A percentile compares a stretch with the other conserved stretches of the same genome.
Conservation (phyloP, 1,284 basidiomycete genomes). For the Afroboletus lepidellus region DNA sequence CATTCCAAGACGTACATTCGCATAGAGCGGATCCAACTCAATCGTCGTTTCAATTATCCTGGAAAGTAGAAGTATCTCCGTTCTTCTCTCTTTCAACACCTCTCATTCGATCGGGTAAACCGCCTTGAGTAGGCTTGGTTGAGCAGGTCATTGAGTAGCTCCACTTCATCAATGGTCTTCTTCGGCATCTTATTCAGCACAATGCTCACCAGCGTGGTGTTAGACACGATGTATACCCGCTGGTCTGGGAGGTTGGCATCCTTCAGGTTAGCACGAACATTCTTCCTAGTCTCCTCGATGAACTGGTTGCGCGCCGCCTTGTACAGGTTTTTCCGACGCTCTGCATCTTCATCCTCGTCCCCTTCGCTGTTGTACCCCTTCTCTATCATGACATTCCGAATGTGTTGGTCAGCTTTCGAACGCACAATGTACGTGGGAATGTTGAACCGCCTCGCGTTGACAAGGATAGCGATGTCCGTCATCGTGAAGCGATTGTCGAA, state of each 20-base stretch:
- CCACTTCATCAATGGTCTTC: slow-evolving; percentile 5
- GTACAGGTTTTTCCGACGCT: neutral
- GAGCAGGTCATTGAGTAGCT: slow-evolving; percentile 1
- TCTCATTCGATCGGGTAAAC: neutral
- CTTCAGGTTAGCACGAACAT: neutral
- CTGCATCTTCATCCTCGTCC: neutral
- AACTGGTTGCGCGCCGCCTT: slow-evolving; percentile 1
- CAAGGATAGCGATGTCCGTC: slow-evolving; percentile 32
- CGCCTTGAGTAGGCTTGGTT: neutral
- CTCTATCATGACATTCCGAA: neutral
- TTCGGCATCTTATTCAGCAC: slow-evolving; percentile 6
- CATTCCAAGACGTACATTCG: too few relatives aligned
- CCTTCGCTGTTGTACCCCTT: neutral
- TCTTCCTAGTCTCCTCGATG: neutral
- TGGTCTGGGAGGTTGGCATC: slow-evolving; percentile 1
- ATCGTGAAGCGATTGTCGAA: slow-evolving; percentile 10
- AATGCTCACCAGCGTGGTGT: neutral
- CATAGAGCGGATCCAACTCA: too few relatives aligned
- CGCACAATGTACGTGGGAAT: too few relatives aligned
- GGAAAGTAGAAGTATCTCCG: too few relatives aligned
- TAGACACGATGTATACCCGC: slow-evolving; percentile 1
- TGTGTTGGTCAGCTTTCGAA: too few relatives aligned
- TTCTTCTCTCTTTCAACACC: too few relatives aligned
- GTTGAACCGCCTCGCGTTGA: too few relatives aligned
- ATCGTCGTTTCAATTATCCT: too few relatives aligned